A percentile compares a stretch with the other conserved stretches of the same genome.
phyloP scores from a whole-genome alignment of 2,329 filamentous ascomycete species.

The Scytalidium sp. region DNA sequence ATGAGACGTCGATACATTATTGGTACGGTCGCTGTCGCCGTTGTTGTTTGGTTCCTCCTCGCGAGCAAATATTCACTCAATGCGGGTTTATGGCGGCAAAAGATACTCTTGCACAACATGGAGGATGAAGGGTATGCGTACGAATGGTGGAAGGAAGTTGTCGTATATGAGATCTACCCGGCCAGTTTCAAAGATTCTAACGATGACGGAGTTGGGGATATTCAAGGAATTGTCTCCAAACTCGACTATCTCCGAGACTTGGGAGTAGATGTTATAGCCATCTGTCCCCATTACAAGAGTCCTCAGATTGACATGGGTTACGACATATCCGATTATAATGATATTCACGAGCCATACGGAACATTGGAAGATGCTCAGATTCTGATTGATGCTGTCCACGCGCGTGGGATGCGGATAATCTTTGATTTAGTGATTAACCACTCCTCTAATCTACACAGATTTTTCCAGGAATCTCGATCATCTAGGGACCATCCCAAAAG shows the following conservation, averaged over 20 bases:
- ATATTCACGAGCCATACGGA: constrained; percentile 63
- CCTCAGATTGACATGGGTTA: constrained; percentile 70
- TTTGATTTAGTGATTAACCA: constrained; percentile 79
- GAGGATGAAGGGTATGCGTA: too few species aligned
- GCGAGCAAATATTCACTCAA: too few species aligned
- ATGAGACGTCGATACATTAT: too few species aligned
- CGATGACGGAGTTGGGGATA: constrained; percentile 57
- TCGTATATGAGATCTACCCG: constrained; percentile 58
- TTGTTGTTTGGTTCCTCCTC: too few species aligned
- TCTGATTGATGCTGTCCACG: constrained; percentile 57
- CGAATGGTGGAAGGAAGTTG: constrained; percentile 58
- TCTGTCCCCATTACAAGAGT: constrained; percentile 64
- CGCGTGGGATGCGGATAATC: constrained; percentile 66
- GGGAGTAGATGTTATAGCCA: constrained; percentile 63
- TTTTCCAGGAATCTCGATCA: constrained; percentile 54
- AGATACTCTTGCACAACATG: too few species aligned
- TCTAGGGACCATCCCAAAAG: constrained; percentile 49
- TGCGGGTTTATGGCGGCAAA: too few species aligned
- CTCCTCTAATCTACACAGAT: constrained; percentile 67
- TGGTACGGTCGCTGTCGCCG: too few species aligned
- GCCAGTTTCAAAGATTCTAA: constrained; percentile 56
- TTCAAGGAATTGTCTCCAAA: constrained; percentile 59
- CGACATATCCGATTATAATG: constrained; percentile 66
- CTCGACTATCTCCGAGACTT: constrained; percentile 59
- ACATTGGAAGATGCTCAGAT: constrained; percentile 63